phyloP scores from a whole-genome alignment of 116 monocot species.

The Trichopus zeylanicus region DNA sequence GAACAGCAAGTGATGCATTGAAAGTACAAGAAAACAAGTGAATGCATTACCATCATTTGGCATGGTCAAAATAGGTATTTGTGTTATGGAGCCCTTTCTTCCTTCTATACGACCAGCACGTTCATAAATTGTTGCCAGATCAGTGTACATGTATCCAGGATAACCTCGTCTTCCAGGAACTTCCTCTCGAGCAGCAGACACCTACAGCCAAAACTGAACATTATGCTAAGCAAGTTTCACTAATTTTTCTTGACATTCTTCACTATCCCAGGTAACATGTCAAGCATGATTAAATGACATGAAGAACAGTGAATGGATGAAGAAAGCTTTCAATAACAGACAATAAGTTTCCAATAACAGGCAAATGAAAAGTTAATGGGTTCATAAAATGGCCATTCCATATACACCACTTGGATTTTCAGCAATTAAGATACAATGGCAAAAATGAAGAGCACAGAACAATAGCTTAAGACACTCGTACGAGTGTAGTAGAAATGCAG shows the following conservation, averaged over 20 bases:
- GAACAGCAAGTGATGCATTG: not conserved
- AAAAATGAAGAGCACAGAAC: too few species aligned
- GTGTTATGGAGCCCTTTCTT: constrained; percentile 97
- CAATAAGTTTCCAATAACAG: too few species aligned
- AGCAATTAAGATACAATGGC: too few species aligned
- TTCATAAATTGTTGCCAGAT: constrained; percentile 98
- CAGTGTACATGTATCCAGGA: constrained; percentile 99
- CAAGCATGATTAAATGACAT: not conserved
- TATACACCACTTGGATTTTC: too few species aligned
- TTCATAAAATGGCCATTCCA: too few species aligned
- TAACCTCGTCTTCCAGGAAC: constrained; percentile 99
- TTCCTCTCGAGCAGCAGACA: constrained; percentile 97
- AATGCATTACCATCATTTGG: constrained; percentile 87
- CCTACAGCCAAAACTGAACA: constrained; percentile 39
- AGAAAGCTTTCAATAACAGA: too few species aligned
- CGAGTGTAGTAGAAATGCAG: too few species aligned
- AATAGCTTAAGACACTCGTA: too few species aligned
- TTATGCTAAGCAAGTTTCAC: not conserved
- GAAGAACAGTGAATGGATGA: too few species aligned
- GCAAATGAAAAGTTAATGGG: too few species aligned
- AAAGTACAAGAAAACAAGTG: not conserved
- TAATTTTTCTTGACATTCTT: not conserved
- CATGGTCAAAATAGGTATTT: constrained; percentile 98
- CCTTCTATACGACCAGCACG: constrained; percentile 99
- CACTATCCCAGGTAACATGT: not conserved